Percentiles rank a stretch among this genome's conserved stretches.
These are phyloP conservation scores for Phaffia tasmanica DNA, from an alignment of 768 basidiomycete species.

Conservation along the genomic window DNA sequence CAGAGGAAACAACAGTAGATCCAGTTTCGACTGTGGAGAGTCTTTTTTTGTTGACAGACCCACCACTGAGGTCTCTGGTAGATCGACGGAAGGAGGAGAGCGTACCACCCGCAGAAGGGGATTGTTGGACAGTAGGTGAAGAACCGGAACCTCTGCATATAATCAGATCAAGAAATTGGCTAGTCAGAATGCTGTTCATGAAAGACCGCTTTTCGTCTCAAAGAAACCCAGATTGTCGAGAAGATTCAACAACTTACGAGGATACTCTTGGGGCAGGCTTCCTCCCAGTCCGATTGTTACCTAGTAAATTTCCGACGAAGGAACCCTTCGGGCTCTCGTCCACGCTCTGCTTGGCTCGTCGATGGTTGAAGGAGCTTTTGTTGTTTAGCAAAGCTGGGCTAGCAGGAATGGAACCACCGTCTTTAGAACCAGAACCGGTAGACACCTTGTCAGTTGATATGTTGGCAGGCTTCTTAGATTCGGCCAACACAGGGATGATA, in stretches of 20 bases:
- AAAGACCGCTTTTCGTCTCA: background rate
- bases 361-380: conserved; percentile 30
- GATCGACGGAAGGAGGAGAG: conserved; percentile 20
- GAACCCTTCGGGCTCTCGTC: conserved; percentile 49
- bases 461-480: too few relatives aligned
- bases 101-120: background rate
- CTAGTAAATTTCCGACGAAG: conserved; percentile 48
- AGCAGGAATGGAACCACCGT: background rate
- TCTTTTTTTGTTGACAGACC: conserved; percentile 13
- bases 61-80: background rate
- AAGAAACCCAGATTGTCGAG: background rate
- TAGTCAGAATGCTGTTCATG: background rate
- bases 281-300: conserved; percentile 8
- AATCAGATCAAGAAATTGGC: background rate
- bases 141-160: too few relatives aligned
- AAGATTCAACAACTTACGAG: conserved; percentile 4
- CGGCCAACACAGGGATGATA: too few relatives aligned
- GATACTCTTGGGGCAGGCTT: conserved; percentile 23
- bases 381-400: conserved; percentile 11
- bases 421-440: background rate
- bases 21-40: conserved; percentile 21
- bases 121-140: background rate
- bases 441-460: too few relatives aligned
- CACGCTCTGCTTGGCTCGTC: conserved; percentile 34
- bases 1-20: too few relatives aligned